A percentile compares a stretch with the other conserved stretches of the same genome.
Evolutionary conservation across 108 stramenopile species (phyloP).

Genomic region (Fragilariopsis cylindrus): DNA sequence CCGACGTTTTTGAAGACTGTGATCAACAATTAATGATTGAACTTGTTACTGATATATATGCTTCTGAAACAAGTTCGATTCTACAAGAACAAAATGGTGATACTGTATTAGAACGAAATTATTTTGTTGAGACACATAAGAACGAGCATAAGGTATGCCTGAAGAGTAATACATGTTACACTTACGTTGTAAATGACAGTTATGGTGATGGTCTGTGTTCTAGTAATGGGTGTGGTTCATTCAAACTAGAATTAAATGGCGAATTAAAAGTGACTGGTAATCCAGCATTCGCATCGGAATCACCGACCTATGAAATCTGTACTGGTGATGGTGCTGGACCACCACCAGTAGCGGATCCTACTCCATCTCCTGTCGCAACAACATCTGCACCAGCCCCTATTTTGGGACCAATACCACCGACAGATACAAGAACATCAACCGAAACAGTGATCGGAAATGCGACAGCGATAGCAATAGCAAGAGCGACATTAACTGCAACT

Average conservation of each 20-base stretch:
- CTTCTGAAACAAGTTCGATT: neutral
- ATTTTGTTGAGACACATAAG: neutral
- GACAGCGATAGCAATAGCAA: no score
- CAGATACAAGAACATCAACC: no score
- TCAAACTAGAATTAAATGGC: neutral
- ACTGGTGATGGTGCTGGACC: neutral
- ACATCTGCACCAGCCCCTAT: no score
- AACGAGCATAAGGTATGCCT: neutral
- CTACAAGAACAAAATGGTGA: neutral
- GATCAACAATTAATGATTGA: neutral
- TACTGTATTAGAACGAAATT: neutral
- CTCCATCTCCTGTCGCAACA: constrained; percentile 8
- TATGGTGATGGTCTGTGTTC: neutral
- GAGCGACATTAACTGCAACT: no score
- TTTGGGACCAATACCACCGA: no score
- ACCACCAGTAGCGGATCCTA: neutral
- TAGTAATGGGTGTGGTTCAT: neutral
- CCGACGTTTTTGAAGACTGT: neutral
- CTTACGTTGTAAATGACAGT: neutral
- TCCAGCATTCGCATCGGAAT: neutral
- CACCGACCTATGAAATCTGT: no score
- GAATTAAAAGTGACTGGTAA: no score
- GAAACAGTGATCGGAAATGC: no score
- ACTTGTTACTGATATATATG: neutral
- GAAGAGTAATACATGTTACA: neutral